Evolutionary conservation across 306 rosid genomes (phyloP), one percentile per base, ranked within the genome.

Genomic region (Elaeagnus macrophylla): DNA sequence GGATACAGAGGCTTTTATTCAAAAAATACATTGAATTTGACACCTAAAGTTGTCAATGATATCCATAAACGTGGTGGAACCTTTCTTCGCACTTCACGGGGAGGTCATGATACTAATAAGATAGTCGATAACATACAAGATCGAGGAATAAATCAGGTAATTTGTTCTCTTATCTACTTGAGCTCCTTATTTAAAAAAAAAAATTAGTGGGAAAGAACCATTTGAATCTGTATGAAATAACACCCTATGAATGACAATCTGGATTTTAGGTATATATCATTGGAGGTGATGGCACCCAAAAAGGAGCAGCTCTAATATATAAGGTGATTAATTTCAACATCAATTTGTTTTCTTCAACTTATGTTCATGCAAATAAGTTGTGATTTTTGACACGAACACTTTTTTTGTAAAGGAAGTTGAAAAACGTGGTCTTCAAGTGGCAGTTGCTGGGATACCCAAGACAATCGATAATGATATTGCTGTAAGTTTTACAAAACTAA

Each of bases 231-330:
- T 10, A 20, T 1, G 18, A 38, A 9, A 37, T 19, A 37, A 58
- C 10, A 64, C 19, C 32, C 47, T 32, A 59, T 62, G 41, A 20
- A 54, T 53, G 66, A 1, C 66, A 61, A 63, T 66, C 15, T 65
- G 62, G 65, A 9, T 65, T 60, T 51, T 46, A 84, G 96, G 95
- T 86, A 53, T 91, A 86, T 69, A 82, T 91, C 67, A 91, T 91
- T 67, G 96, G 97, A 41, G 97, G 97, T 11, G 97, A 91, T 73
- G 97, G 96, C 45, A 91, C 95, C 49, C 96, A 91, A 67, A 91
- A 54, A 76, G 96, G 97, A 82, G 97, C 94, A 49, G 81, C 84
- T 36, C 59, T 70, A 57, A 80, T 91, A 68, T 76, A 76, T 65
- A 83, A 86, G 96, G 97, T 86, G 72, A 75, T 54, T 39, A 40